phyloP scores from a whole-genome alignment of 805 yeast species.

The Grigorovia humatica region DNA sequence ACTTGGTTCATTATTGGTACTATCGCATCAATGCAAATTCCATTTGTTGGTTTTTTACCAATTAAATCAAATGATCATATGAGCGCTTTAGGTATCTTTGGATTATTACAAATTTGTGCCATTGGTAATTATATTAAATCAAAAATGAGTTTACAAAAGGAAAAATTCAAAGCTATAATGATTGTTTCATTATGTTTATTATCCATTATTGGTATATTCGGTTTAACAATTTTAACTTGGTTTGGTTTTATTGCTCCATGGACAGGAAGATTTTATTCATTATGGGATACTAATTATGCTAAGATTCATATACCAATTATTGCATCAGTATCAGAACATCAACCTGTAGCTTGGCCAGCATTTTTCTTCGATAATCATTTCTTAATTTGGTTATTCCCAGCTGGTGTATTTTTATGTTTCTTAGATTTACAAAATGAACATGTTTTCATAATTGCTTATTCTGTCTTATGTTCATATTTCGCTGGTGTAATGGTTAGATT shows the following conservation, averaged over 20 bases:
- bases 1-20: constrained; percentile 98
- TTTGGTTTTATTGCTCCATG: constrained; percentile 96
- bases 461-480: constrained; percentile 90
- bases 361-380: constrained; percentile 90
- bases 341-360: constrained; percentile 99
- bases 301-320: constrained; percentile 96
- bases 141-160: constrained; percentile 55
- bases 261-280: constrained; percentile 97
- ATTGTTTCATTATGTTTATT: constrained; percentile 48
- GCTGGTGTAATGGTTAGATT: constrained; percentile 99
- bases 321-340: constrained; percentile 98
- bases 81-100: constrained; percentile 97
- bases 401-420: constrained; percentile 85
- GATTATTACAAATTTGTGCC: constrained; percentile 82
- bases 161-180: constrained; percentile 52
- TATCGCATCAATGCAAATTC: constrained; percentile 98
- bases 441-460: constrained; percentile 81
- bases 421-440: constrained; percentile 87
- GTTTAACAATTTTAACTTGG: constrained; percentile 70
- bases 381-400: constrained; percentile 97
- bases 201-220: constrained; percentile 53
- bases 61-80: constrained; percentile 95
- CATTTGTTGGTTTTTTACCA: constrained; percentile 95
- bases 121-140: constrained; percentile 73
- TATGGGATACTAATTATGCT: constrained; percentile 98